A percentile compares a stretch with the other conserved stretches of the same genome.
These are phyloP conservation scores for Xerocomus amazonicus DNA, from an alignment of 1,284 basidiomycete genomes.

Conservation along the genomic window DNA sequence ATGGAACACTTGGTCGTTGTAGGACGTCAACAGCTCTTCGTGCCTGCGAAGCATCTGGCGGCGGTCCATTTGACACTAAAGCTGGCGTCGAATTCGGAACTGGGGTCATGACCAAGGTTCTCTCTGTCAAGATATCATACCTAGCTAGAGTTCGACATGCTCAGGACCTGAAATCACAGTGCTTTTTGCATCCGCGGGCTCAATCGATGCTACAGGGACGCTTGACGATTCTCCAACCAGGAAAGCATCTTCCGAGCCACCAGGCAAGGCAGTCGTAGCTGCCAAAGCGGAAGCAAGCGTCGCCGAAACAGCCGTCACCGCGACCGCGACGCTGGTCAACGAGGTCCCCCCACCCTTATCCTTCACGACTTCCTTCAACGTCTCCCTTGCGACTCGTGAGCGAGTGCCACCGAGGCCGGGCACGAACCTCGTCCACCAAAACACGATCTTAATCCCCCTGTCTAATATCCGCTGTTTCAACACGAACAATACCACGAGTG, in stretches of 20 bases:
- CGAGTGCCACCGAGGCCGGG: slow-evolving; percentile 34
- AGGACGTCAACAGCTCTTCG: too few relatives aligned
- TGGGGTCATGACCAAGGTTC: too few relatives aligned
- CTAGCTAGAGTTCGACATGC: slow-evolving; percentile 22
- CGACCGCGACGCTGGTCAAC: slow-evolving; percentile 9
- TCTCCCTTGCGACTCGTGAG: slow-evolving; percentile 1
- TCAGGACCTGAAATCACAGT: slow-evolving; percentile 1
- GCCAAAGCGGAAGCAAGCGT: slow-evolving; percentile 14
- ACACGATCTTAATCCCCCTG: slow-evolving; percentile 60
- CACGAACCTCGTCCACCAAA: slow-evolving; percentile 77
- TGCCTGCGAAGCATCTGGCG: too few relatives aligned
- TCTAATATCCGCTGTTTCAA: slow-evolving; percentile 84
- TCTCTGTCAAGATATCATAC: not conserved
- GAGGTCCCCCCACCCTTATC: not conserved
- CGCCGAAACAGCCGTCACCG: slow-evolving; percentile 6
- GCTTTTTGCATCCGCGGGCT: not conserved
- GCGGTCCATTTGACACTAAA: too few relatives aligned
- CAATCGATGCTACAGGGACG: not conserved
- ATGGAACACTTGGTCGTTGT: too few relatives aligned
- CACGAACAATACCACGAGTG: slow-evolving; percentile 81
- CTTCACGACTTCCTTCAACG: slow-evolving; percentile 11
- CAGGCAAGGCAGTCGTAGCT: slow-evolving; percentile 5
- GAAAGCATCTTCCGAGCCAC: not conserved
- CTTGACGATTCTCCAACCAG: slow-evolving; percentile 1
- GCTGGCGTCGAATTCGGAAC: too few relatives aligned